Evolutionary conservation across 2,329 filamentous ascomycete genomes (phyloP).

Genomic region (Zopfia rhizophila): DNA sequence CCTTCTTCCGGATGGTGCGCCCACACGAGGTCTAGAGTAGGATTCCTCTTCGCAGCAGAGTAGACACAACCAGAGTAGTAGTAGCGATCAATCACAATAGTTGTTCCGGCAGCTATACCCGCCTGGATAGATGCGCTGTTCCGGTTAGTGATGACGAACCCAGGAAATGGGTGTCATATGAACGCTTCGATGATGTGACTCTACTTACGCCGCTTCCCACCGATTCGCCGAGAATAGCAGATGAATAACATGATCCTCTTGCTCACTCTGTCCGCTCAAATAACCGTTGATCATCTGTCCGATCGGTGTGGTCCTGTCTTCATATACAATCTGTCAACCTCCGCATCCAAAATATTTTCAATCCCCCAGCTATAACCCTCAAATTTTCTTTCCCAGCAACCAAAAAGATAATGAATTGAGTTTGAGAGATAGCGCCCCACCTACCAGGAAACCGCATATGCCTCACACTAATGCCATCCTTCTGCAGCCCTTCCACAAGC

Average conservation of each 20-base stretch:
- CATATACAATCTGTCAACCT: neutral
- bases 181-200: neutral
- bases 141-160: neutral
- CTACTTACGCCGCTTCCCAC: constrained; percentile 72
- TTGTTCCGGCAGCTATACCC: constrained; percentile 72
- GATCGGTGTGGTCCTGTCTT: constrained; percentile 84
- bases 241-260: constrained; percentile 91
- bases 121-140: constrained; percentile 49
- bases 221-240: constrained; percentile 90
- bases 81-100: constrained; percentile 89
- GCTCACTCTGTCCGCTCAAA: constrained; percentile 74
- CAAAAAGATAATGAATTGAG: neutral
- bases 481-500: constrained; percentile 66
- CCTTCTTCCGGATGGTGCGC: constrained; percentile 86
- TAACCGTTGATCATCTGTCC: constrained; percentile 89
- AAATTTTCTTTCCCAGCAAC: no score
- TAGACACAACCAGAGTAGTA: constrained; percentile 96
- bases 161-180: neutral
- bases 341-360: no score
- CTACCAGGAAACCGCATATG: constrained; percentile 74
- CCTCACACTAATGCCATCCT: constrained; percentile 63
- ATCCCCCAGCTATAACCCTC: no score
- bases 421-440: constrained; percentile 12
- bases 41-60: constrained; percentile 84
- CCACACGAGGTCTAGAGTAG: constrained; percentile 77